Base-by-base conservation (phyloP, 2,329 filamentous ascomycete genomes). In the Huntiella abstrusa region DNA sequence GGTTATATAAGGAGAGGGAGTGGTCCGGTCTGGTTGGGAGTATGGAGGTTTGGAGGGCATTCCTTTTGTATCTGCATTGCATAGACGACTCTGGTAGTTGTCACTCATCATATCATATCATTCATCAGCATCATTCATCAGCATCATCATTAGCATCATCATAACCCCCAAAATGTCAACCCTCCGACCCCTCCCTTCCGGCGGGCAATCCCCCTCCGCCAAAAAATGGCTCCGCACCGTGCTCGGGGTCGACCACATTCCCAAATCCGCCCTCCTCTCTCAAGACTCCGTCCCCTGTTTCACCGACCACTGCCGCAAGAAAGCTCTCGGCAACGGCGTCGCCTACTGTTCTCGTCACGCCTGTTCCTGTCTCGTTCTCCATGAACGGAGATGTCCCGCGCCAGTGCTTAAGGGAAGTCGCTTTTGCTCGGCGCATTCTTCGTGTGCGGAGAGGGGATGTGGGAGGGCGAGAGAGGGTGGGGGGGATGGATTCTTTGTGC, bases 191-290 rank as follows among this genome's bases (percentile, higher is more conserved):
- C 41, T 17, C 41, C 19, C 5, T 2, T 11, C 28, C 13, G 16
- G 28, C 12, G 12, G 12, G 32, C 5, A 11, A 4, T 10, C 32
- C 33, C 15, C 13, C 7, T 15, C 41, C 8, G 7, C 32, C 11
- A 8, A 13, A 33, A 48, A 28, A 32, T 48, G 41, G 33, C 36
- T 45, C 33, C 35, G 41, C 7, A 48, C 41, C 5, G 37, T 48
- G 13, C 42, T 48, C 36, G 46, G 41, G 8, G 36, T 41, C 8
- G 22, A 33, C 11, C 46, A 48, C 37, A 48, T 48, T 16, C 15
- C 41, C 34, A 48, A 45, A n/a, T 45, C 46, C 7, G 3, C 10
- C 5, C 35, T 48, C 8, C 42, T 48, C 15, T 15, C 36, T 16
- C 16, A 36, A 13, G 22, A 28, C 3, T 28, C 22, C 6, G 33